Conservation (phyloP, 1,284 basidiomycete species). For the Puccinia coronata region DNA sequence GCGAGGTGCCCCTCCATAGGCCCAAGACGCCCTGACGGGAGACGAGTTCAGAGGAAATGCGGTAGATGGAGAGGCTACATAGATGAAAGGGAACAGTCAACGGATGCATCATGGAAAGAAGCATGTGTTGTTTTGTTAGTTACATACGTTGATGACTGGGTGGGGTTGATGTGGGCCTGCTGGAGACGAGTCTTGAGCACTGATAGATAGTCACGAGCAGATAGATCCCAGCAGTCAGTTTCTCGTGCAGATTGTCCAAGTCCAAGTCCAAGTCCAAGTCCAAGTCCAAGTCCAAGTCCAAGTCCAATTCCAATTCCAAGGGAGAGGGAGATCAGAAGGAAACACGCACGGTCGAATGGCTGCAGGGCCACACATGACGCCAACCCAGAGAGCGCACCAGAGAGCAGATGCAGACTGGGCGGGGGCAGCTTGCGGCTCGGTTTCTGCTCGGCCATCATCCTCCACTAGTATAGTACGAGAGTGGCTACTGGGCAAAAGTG, state of each 20-base stretch:
- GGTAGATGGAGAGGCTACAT: constrained; percentile 7
- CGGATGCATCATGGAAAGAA: too few species aligned
- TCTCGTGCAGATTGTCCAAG: too few species aligned
- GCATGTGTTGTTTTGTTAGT: too few species aligned
- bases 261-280: too few species aligned
- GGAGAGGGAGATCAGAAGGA: too few species aligned
- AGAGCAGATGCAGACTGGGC: background rate
- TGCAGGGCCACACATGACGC: constrained; percentile 34
- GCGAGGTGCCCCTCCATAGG: constrained; percentile 76
- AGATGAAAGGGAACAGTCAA: background rate
- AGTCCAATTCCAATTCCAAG: too few species aligned
- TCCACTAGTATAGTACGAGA: too few species aligned
- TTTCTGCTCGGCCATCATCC: too few species aligned
- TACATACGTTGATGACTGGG: background rate
- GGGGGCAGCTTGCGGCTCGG: background rate
- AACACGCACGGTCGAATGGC: constrained; percentile 31
- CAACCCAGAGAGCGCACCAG: constrained; percentile 21
- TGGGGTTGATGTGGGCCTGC: constrained; percentile 24
- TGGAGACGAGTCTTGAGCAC: constrained; percentile 37
- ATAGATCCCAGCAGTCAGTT: too few species aligned
- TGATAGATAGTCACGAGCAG: background rate
- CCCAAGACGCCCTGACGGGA: constrained; percentile 60
- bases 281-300: too few species aligned
- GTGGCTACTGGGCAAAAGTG: too few species aligned
- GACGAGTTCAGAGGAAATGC: constrained; percentile 57